Percentiles rank a stretch among this genome's conserved stretches.
Evolutionary conservation across 768 basidiomycete species (phyloP).

Genomic region (Termitomyces sp.): DNA sequence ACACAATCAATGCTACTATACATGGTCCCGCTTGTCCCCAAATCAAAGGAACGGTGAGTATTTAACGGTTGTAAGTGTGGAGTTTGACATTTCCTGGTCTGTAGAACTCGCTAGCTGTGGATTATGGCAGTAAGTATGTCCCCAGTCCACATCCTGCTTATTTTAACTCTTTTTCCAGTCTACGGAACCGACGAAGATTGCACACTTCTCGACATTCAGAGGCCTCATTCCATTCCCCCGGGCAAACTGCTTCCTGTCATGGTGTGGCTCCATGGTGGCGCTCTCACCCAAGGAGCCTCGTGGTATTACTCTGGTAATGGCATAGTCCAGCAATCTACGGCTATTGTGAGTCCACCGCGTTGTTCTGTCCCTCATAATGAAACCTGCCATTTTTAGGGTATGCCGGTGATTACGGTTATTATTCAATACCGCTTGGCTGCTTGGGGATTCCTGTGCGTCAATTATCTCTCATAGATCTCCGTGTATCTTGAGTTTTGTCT

Average conservation of each 20-base stretch:
- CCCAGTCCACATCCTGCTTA: neutral
- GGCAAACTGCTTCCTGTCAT: conserved; percentile 17
- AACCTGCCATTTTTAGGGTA: conserved; percentile 1
- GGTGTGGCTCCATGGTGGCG: conserved; percentile 21
- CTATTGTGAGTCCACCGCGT: conserved; percentile 8
- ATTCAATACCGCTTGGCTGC: conserved; percentile 19
- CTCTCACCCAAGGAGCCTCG: conserved; percentile 19
- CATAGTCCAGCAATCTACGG: conserved; percentile 17
- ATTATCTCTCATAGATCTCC: neutral
- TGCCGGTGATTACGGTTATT: conserved; percentile 18
- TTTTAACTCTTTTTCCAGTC: conserved; percentile 5
- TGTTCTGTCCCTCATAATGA: neutral
- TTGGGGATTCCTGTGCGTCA: conserved; percentile 20
- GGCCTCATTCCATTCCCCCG: conserved; percentile 11
- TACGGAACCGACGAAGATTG: conserved; percentile 19
- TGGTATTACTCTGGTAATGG: conserved; percentile 18
- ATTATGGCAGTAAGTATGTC: conserved; percentile 16
- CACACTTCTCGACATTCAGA: conserved; percentile 18
- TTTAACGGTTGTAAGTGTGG: neutral
- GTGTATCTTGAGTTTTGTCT: neutral
- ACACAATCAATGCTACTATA: conserved; percentile 10
- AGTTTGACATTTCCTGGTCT: neutral
- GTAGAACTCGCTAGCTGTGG: conserved; percentile 17
- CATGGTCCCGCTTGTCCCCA: conserved; percentile 17
- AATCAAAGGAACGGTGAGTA: conserved; percentile 18